phyloP scores from a whole-genome alignment of 2,329 filamentous ascomycete species.

The Coniochaeta sp. region DNA sequence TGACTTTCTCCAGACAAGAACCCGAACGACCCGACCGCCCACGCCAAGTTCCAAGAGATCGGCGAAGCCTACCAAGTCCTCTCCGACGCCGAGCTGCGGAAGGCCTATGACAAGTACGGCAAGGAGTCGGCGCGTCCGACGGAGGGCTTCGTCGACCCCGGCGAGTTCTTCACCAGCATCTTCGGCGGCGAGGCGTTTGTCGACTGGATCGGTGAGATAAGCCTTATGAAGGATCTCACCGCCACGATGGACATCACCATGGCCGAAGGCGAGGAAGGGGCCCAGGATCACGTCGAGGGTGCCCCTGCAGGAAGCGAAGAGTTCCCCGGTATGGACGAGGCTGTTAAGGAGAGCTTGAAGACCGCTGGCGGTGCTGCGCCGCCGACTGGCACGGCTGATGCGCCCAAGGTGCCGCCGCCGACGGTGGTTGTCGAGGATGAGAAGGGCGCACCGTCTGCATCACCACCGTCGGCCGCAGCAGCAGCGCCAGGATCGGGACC shows the following conservation, averaged over 20 bases:
- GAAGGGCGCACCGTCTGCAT: slow-evolving; percentile 16
- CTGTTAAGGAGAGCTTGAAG: slow-evolving; percentile 48
- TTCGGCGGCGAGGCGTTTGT: slow-evolving; percentile 94
- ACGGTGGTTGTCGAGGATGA: slow-evolving; percentile 31
- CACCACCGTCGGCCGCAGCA: slow-evolving; percentile 11
- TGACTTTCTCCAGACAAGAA: slow-evolving; percentile 69
- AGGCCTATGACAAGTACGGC: slow-evolving; percentile 92
- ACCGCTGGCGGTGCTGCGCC: slow-evolving; percentile 22
- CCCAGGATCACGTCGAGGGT: slow-evolving; percentile 34
- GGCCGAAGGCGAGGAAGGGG: slow-evolving; percentile 62
- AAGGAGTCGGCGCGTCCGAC: slow-evolving; percentile 89
- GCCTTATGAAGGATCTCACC: slow-evolving; percentile 95
- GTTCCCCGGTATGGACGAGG: slow-evolving; percentile 49
- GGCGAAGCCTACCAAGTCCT: slow-evolving; percentile 72
- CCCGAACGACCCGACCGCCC: slow-evolving; percentile 86
- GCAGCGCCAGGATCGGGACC: slow-evolving; percentile 16
- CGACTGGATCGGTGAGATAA: slow-evolving; percentile 97
- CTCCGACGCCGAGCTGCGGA: slow-evolving; percentile 77
- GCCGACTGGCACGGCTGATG: slow-evolving; percentile 12
- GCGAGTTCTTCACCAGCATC: slow-evolving; percentile 97
- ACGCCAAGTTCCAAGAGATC: slow-evolving; percentile 89
- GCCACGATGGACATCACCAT: slow-evolving; percentile 98
- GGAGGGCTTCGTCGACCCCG: slow-evolving; percentile 89
- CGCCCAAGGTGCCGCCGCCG: slow-evolving; percentile 20
- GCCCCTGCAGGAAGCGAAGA: slow-evolving; percentile 31